Evolutionary conservation across 2,329 filamentous ascomycete species (phyloP).

Genomic region (Didymella arachidicola): DNA sequence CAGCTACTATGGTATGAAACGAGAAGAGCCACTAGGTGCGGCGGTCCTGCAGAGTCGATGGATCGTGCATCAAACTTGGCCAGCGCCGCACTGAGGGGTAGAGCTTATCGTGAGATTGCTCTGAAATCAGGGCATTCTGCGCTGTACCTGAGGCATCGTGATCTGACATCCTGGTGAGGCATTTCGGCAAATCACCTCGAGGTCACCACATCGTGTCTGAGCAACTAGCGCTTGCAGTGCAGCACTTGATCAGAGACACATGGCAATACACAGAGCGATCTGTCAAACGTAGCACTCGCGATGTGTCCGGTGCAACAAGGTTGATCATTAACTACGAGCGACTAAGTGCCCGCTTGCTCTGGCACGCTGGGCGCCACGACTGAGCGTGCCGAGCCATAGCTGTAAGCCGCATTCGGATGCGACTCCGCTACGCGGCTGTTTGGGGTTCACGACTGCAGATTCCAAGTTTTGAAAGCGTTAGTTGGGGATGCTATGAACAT

Average conservation of each 20-base stretch:
- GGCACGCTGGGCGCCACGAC: conserved; percentile 26
- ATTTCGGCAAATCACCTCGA: conserved; percentile 2
- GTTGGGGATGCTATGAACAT: conserved; percentile 27
- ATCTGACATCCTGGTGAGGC: conserved; percentile 11
- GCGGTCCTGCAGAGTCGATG: neutral
- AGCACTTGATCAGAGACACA: conserved; percentile 12
- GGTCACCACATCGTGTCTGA: conserved; percentile 1
- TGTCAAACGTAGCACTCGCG: conserved; percentile 21
- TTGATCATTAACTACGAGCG: conserved; percentile 23
- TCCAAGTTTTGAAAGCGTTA: conserved; percentile 37
- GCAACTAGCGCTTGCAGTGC: conserved; percentile 8
- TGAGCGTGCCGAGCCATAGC: conserved; percentile 16
- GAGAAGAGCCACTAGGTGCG: neutral
- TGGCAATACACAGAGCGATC: conserved; percentile 16
- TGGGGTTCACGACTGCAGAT: conserved; percentile 19
- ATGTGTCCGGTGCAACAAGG: conserved; percentile 16
- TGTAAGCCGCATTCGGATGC: conserved; percentile 24
- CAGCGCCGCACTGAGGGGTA: conserved; percentile 14
- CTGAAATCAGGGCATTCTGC: conserved; percentile 7
- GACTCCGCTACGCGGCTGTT: conserved; percentile 30
- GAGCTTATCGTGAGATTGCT: conserved; percentile 6
- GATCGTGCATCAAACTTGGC: conserved; percentile 7
- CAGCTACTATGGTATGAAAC: neutral
- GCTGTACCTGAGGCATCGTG: conserved; percentile 14
- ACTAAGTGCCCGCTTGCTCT: conserved; percentile 10